A percentile compares a stretch with the other conserved stretches of the same genome.
phyloP scores from a whole-genome alignment of 2,329 filamentous ascomycete genomes.

The Fusarium sp. region DNA sequence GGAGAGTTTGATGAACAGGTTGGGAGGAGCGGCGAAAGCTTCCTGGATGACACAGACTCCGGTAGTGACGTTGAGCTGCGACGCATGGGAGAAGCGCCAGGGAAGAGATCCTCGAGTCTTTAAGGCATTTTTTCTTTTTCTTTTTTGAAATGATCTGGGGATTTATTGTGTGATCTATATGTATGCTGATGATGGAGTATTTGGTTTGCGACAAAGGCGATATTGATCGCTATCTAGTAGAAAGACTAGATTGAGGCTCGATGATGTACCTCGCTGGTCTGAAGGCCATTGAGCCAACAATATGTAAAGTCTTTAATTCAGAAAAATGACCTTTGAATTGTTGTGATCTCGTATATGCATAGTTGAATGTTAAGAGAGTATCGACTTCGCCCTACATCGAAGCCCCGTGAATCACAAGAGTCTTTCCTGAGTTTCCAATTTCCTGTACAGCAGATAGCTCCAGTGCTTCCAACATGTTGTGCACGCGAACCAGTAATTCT shows the following conservation, averaged over 20 bases:
- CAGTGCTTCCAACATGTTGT: slow-evolving; percentile 71
- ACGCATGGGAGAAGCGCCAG: slow-evolving; percentile 43
- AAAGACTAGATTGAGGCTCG: slow-evolving; percentile 3
- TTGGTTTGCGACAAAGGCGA: slow-evolving; percentile 13
- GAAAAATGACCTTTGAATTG: not conserved
- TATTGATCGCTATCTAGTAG: not conserved
- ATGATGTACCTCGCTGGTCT: not conserved
- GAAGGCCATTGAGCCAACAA: no score
- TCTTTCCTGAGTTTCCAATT: slow-evolving; percentile 70
- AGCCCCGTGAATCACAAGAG: slow-evolving; percentile 70
- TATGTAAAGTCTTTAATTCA: not conserved
- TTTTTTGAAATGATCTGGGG: not conserved
- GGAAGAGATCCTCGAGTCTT: slow-evolving; percentile 44
- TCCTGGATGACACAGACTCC: slow-evolving; percentile 50
- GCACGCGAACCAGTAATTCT: slow-evolving; percentile 77
- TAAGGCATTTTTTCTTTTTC: slow-evolving; percentile 3
- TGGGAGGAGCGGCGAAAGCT: slow-evolving; percentile 38
- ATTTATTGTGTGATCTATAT: slow-evolving; percentile 17
- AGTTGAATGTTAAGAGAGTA: no score
- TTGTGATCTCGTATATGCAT: no score
- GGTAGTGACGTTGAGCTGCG: slow-evolving; percentile 53
- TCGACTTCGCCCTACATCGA: slow-evolving; percentile 8
- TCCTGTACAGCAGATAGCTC: slow-evolving; percentile 74
- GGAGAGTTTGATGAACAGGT: slow-evolving; percentile 13
- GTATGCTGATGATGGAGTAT: slow-evolving; percentile 23